Evolutionary conservation across 2,329 filamentous ascomycete genomes (phyloP).

Genomic region (Aspergillus eucalypticola): DNA sequence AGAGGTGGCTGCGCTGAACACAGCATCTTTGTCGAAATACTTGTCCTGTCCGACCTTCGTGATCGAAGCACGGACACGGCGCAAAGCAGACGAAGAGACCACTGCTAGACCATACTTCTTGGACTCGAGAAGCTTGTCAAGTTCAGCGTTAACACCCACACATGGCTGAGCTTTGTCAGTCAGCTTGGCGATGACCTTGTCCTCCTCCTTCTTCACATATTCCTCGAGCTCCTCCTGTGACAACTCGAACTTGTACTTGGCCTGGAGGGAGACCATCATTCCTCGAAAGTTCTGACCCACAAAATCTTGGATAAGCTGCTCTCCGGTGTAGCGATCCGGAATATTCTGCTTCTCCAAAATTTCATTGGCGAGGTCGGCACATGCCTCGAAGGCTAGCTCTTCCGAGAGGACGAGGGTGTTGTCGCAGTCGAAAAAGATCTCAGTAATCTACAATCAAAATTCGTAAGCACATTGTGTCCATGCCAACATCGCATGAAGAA

Average conservation of each 20-base stretch:
- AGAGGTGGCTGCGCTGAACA: constrained; percentile 81
- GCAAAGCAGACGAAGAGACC: constrained; percentile 76
- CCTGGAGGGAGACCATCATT: constrained; percentile 77
- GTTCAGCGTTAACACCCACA: constrained; percentile 65
- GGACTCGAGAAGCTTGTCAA: constrained; percentile 63
- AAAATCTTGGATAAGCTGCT: constrained; percentile 78
- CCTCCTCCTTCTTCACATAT: constrained; percentile 77
- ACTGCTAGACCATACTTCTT: constrained; percentile 74
- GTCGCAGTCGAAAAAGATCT: constrained; percentile 73
- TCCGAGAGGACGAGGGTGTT: constrained; percentile 94
- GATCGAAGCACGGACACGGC: constrained; percentile 74
- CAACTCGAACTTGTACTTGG: constrained; percentile 74
- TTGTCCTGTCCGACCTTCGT: constrained; percentile 76
- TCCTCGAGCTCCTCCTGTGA: constrained; percentile 65
- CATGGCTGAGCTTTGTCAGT: constrained; percentile 67
- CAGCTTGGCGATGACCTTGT: constrained; percentile 80
- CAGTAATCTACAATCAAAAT: constrained; percentile 57
- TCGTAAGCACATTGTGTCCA: constrained; percentile 18
- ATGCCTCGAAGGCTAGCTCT: constrained; percentile 86
- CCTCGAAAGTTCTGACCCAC: constrained; percentile 94
- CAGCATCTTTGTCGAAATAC: constrained; percentile 72
- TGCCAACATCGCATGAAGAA: neutral
- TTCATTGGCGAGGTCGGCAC: constrained; percentile 83
- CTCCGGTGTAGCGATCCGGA: constrained; percentile 71
- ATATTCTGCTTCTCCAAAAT: constrained; percentile 70